Conservation (phyloP, 805 yeast species). For the Candida pini region DNA sequence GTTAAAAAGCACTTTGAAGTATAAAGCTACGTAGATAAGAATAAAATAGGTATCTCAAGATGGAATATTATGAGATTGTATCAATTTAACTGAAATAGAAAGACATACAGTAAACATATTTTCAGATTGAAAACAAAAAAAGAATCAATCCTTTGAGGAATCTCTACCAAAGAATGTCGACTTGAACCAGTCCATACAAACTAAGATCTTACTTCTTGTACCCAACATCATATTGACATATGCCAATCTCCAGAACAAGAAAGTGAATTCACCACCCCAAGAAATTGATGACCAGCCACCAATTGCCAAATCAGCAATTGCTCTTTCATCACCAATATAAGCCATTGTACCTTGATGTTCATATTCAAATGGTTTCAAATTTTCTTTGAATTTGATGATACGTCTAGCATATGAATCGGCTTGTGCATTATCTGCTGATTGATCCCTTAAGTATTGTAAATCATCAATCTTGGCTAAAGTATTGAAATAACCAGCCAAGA, state of each 20-base stretch:
- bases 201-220: conserved; percentile 81
- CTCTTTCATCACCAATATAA: conserved; percentile 88
- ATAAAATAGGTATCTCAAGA: too few species aligned
- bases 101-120: background rate
- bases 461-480: conserved; percentile 58
- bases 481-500: conserved; percentile 65
- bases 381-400: conserved; percentile 35
- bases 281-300: conserved; percentile 76
- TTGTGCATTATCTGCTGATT: conserved; percentile 37
- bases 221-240: conserved; percentile 90
- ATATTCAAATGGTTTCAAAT: conserved; percentile 63
- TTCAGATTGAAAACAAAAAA: background rate
- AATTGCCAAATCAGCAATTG: conserved; percentile 85
- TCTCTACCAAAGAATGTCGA: conserved; percentile 89
- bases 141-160: conserved; percentile 65
- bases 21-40: too few species aligned
- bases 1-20: too few species aligned
- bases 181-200: conserved; percentile 85
- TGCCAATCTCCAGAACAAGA: conserved; percentile 92
- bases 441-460: conserved; percentile 38
- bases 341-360: conserved; percentile 91
- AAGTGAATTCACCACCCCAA: conserved; percentile 81
- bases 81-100: too few species aligned
- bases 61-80: too few species aligned
- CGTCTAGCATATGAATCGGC: conserved; percentile 34